A percentile compares a stretch with the other conserved stretches of the same genome.
Evolutionary conservation across 805 yeast species (phyloP).

Genomic region (Zygotorulaspora danielsina): DNA sequence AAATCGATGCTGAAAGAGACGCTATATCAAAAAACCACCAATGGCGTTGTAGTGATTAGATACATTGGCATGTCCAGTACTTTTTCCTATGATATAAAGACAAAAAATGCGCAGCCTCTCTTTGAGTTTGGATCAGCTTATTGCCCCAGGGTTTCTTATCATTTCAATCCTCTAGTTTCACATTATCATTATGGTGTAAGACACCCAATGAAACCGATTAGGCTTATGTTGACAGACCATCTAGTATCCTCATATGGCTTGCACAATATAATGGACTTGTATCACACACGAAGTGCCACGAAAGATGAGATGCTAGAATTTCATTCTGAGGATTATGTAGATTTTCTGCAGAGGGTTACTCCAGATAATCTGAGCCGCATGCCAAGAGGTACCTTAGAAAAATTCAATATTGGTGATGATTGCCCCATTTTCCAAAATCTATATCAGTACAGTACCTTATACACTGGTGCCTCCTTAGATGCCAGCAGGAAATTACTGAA

Average conservation of each 20-base stretch:
- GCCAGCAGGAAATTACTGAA: slow-evolving; percentile 79
- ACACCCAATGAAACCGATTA: slow-evolving; percentile 98
- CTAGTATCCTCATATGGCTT: slow-evolving; percentile 78
- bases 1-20: no score
- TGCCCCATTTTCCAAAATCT: slow-evolving; percentile 80
- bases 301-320: slow-evolving; percentile 72
- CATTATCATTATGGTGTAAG: slow-evolving; percentile 85
- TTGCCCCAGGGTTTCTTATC: slow-evolving; percentile 73
- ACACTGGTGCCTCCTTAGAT: slow-evolving; percentile 87
- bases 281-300: slow-evolving; percentile 78
- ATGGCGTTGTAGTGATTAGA: neutral
- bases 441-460: slow-evolving; percentile 69
- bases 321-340: slow-evolving; percentile 82
- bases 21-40: no score
- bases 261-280: slow-evolving; percentile 86
- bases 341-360: slow-evolving; percentile 69
- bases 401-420: slow-evolving; percentile 95
- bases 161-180: slow-evolving; percentile 75
- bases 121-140: slow-evolving; percentile 43
- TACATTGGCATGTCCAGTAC: slow-evolving; percentile 29
- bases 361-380: slow-evolving; percentile 64
- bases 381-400: slow-evolving; percentile 43
- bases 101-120: slow-evolving; percentile 42
- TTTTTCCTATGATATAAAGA: slow-evolving; percentile 40
- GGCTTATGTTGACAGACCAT: slow-evolving; percentile 91